These are phyloP conservation scores for Talaromyces ruber DNA, from an alignment of 495 filamentous ascomycete genomes.

Conservation along the genomic window DNA sequence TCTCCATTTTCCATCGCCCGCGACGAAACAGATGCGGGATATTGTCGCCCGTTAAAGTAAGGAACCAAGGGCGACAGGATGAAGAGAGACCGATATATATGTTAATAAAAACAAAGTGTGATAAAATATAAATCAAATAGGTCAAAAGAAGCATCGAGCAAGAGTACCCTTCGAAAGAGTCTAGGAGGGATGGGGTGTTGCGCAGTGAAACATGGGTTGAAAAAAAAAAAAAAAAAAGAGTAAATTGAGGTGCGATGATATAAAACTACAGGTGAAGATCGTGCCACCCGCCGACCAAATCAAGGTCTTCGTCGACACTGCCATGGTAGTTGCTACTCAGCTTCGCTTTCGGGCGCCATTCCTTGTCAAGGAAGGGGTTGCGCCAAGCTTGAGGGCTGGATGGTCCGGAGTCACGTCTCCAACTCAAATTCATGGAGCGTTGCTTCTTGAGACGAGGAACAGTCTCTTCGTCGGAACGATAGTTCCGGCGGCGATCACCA, in stretches of 20 bases:
- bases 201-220: not conserved
- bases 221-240: constrained; percentile 3
- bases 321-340: constrained; percentile 36
- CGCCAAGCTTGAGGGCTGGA: constrained; percentile 37
- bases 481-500: constrained; percentile 68
- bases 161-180: not conserved
- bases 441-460: constrained; percentile 31
- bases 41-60: not conserved
- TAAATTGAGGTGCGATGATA: constrained; percentile 6
- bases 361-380: constrained; percentile 37
- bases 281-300: constrained; percentile 88
- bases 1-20: constrained; percentile 2
- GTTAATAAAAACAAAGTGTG: not conserved
- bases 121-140: not conserved
- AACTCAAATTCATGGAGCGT: constrained; percentile 24
- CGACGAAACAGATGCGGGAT: constrained; percentile 3
- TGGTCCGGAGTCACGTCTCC: constrained; percentile 45
- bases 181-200: constrained; percentile 4
- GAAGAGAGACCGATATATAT: constrained; percentile 1
- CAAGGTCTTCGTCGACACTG: constrained; percentile 62
- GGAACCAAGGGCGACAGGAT: not conserved
- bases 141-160: constrained; percentile 4
- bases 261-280: constrained; percentile 43
- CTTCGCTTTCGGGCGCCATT: constrained; percentile 53
- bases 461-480: constrained; percentile 38